phyloP scores from a whole-genome alignment of 371 early-diverging fungal genomes.

The Mortierella sp. region DNA sequence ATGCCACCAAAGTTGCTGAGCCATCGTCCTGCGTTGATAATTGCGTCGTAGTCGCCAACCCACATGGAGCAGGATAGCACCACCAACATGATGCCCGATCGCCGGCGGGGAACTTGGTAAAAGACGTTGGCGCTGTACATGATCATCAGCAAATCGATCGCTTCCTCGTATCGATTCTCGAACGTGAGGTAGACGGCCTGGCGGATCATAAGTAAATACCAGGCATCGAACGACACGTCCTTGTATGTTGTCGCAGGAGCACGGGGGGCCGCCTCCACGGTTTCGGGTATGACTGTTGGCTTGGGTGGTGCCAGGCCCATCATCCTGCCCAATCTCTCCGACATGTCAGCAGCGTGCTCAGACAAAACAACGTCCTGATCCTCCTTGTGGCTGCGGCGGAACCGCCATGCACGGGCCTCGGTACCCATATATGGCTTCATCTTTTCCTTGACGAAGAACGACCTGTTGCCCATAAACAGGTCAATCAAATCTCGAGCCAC shows the following conservation, averaged over 20 bases:
- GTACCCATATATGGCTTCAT: conserved; percentile 45
- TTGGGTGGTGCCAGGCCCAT: conserved; percentile 34
- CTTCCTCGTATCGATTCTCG: conserved; percentile 72
- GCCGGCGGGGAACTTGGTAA: conserved; percentile 67
- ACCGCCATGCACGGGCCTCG: conserved; percentile 46
- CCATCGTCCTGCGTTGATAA: conserved; percentile 39
- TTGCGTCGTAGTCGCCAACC: conserved; percentile 37
- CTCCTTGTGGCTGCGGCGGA: conserved; percentile 17
- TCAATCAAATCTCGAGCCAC: conserved; percentile 64
- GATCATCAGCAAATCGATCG: conserved; percentile 71
- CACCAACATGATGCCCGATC: conserved; percentile 67
- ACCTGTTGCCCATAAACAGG: conserved; percentile 65
- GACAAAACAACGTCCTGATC: conserved; percentile 44
- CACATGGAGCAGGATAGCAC: conserved; percentile 60
- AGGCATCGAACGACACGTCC: conserved; percentile 71
- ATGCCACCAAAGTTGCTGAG: conserved; percentile 41
- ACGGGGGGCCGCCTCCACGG: not conserved
- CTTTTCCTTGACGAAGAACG: conserved; percentile 70
- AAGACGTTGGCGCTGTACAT: conserved; percentile 78
- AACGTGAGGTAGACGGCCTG: conserved; percentile 74
- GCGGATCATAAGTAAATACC: conserved; percentile 77
- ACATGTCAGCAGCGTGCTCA: conserved; percentile 43
- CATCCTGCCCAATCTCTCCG: conserved; percentile 39
- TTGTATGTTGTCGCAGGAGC: conserved; percentile 50
- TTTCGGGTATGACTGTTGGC: not conserved